Percentiles rank a stretch among this genome's conserved stretches.
phyloP scores from a whole-genome alignment of 2,329 filamentous ascomycete species.

The Paracamarosporium sp. region DNA sequence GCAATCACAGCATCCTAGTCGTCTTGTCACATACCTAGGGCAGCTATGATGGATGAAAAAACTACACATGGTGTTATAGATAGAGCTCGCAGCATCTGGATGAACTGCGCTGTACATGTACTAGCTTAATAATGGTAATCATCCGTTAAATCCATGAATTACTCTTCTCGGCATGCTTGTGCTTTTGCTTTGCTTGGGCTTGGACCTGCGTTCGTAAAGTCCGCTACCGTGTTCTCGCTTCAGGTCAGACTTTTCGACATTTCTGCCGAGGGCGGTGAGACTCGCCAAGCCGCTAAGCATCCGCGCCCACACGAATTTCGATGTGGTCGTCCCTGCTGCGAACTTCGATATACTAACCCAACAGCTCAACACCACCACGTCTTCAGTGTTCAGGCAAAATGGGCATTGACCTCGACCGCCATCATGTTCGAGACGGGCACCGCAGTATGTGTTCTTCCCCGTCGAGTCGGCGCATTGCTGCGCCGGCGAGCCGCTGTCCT shows the following conservation, averaged over 20 bases:
- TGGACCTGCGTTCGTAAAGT: neutral
- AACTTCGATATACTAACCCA: conserved; percentile 38
- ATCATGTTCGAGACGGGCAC: conserved; percentile 73
- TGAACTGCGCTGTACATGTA: conserved; percentile 27
- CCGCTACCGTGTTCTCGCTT: neutral
- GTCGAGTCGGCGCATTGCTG: conserved; percentile 48
- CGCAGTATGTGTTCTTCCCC: conserved; percentile 58
- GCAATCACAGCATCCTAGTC: conserved; percentile 20
- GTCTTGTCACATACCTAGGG: conserved; percentile 27
- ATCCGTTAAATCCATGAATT: conserved; percentile 5
- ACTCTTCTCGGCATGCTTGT: conserved; percentile 10
- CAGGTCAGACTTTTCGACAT: neutral
- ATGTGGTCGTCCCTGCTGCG: conserved; percentile 14
- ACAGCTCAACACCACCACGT: conserved; percentile 35
- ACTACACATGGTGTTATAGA: conserved; percentile 38
- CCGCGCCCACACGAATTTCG: conserved; percentile 24
- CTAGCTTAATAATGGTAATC: conserved; percentile 46
- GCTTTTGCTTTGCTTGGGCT: neutral
- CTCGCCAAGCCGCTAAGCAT: conserved; percentile 24
- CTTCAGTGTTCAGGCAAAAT: conserved; percentile 44
- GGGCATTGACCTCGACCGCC: conserved; percentile 59
- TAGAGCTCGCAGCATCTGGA: conserved; percentile 35
- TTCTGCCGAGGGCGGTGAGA: conserved; percentile 25
- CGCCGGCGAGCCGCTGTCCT: conserved; percentile 47
- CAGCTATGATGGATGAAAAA: conserved; percentile 40